Percentiles rank a stretch among this genome's conserved stretches.
Evolutionary conservation across 306 rosid genomes (phyloP).

Genomic region (Cicer arietinum): DNA sequence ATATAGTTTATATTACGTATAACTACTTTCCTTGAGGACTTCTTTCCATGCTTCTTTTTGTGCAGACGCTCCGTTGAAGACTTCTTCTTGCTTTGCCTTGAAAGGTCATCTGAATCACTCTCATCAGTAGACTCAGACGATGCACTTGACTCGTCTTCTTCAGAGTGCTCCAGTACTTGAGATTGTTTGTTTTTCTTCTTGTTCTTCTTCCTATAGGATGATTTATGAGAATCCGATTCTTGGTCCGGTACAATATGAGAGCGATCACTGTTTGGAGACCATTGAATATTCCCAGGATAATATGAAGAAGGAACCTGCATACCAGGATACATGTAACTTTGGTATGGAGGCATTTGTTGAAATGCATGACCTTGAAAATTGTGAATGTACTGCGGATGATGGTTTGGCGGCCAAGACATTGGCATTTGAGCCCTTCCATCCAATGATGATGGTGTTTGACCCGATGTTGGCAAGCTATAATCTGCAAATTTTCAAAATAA

Average conservation of each 20-base stretch:
- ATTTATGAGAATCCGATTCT: slow-evolving; percentile 58
- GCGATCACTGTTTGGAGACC: slow-evolving; percentile 78
- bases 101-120: slow-evolving; percentile 64
- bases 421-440: slow-evolving; percentile 78
- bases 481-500: slow-evolving; percentile 57
- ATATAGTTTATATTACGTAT: slow-evolving; percentile 97
- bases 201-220: slow-evolving; percentile 60
- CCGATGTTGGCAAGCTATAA: slow-evolving; percentile 53
- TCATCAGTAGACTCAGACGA: slow-evolving; percentile 68
- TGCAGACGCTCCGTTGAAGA: slow-evolving; percentile 51
- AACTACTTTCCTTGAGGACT: slow-evolving; percentile 86
- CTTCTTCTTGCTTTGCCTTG: slow-evolving; percentile 53
- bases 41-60: slow-evolving; percentile 71
- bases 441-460: slow-evolving; percentile 49
- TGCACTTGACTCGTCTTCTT: slow-evolving; percentile 61
- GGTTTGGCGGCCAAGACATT: slow-evolving; percentile 78
- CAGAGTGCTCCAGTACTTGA: slow-evolving; percentile 57
- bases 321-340: slow-evolving; percentile 78
- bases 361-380: slow-evolving; percentile 84
- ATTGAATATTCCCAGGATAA: slow-evolving; percentile 83
- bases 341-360: slow-evolving; percentile 86
- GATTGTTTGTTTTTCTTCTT: slow-evolving; percentile 67
- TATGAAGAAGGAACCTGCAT: slow-evolving; percentile 86
- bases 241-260: slow-evolving; percentile 56
- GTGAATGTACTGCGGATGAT: slow-evolving; percentile 75